Percentiles rank a stretch among this genome's conserved stretches.
Evolutionary conservation across 768 basidiomycete species (phyloP).

Genomic region (Mycena venus): DNA sequence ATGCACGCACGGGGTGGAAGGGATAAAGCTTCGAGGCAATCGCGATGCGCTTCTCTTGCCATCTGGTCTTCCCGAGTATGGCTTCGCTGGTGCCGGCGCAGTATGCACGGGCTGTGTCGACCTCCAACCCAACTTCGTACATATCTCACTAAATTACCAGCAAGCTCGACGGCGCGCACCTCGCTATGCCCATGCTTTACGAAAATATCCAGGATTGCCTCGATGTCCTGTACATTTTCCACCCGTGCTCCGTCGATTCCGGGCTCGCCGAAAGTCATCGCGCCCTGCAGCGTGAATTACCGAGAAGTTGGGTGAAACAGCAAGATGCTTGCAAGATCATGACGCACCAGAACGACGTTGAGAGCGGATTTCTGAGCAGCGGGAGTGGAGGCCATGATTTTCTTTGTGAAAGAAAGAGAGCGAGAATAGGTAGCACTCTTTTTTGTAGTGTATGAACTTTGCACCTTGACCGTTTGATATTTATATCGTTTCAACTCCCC

Average conservation of each 20-base stretch:
- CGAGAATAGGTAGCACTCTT: too few relatives aligned
- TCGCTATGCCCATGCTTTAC: constrained; percentile 62
- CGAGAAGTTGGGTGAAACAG: not conserved
- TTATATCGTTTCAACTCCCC: not conserved
- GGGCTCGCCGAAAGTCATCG: constrained; percentile 60
- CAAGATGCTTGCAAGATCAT: not conserved
- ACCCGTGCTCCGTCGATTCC: constrained; percentile 58
- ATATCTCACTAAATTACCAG: too few relatives aligned
- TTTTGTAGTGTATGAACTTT: not conserved
- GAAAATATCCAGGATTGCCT: constrained; percentile 64
- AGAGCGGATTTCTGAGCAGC: constrained; percentile 48
- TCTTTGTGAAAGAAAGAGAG: too few relatives aligned
- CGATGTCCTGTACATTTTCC: constrained; percentile 55
- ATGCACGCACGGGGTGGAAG: constrained; percentile 30
- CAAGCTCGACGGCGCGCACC: too few relatives aligned
- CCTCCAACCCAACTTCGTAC: constrained; percentile 24
- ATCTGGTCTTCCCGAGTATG: constrained; percentile 63
- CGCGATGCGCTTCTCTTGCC: constrained; percentile 62
- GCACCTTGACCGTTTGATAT: not conserved
- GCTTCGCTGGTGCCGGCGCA: constrained; percentile 68
- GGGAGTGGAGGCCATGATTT: not conserved
- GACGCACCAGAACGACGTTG: constrained; percentile 55
- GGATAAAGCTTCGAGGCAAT: constrained; percentile 75
- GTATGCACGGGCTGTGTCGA: constrained; percentile 68
- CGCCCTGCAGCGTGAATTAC: constrained; percentile 46